Conservation (phyloP, 2,329 filamentous ascomycete genomes). For the Harringtonia aguacate region DNA sequence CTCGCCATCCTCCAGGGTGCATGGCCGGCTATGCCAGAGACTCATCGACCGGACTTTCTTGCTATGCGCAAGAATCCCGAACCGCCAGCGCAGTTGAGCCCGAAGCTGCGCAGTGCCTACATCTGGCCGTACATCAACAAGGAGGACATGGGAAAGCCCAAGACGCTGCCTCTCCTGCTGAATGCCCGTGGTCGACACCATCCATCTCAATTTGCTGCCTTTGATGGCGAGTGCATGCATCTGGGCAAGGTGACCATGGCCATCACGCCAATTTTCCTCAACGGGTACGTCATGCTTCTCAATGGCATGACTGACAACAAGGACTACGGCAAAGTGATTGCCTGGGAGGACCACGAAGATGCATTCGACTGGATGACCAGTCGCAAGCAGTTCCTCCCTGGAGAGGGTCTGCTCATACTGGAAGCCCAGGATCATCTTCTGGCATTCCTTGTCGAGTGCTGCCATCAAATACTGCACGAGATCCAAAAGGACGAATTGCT, state of each 20-base stretch:
- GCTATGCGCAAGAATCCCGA: not conserved
- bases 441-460: constrained; percentile 37
- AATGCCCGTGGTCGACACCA: constrained; percentile 36
- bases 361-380: constrained; percentile 25
- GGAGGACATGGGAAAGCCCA: constrained; percentile 38
- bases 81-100: not conserved
- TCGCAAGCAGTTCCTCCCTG: constrained; percentile 27
- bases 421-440: constrained; percentile 38
- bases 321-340: constrained; percentile 25
- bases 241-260: constrained; percentile 17
- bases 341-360: constrained; percentile 22
- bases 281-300: constrained; percentile 22
- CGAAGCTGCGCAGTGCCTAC: constrained; percentile 15
- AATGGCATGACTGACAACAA: constrained; percentile 15
- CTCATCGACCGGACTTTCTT: constrained; percentile 41
- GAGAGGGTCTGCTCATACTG: constrained; percentile 37
- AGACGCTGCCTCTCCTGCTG: constrained; percentile 36
- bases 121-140: constrained; percentile 46
- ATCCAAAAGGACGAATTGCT: constrained; percentile 21
- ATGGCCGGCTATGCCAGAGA: constrained; percentile 37
- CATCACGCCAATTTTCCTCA: constrained; percentile 17
- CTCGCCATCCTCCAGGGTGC: constrained; percentile 31
- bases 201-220: constrained; percentile 34
- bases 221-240: constrained; percentile 27
- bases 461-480: constrained; percentile 39